Evolutionary conservation across 768 basidiomycete species (phyloP), one percentile per base, ranked within the genome.

Genomic region (Termitomyces sp.): DNA sequence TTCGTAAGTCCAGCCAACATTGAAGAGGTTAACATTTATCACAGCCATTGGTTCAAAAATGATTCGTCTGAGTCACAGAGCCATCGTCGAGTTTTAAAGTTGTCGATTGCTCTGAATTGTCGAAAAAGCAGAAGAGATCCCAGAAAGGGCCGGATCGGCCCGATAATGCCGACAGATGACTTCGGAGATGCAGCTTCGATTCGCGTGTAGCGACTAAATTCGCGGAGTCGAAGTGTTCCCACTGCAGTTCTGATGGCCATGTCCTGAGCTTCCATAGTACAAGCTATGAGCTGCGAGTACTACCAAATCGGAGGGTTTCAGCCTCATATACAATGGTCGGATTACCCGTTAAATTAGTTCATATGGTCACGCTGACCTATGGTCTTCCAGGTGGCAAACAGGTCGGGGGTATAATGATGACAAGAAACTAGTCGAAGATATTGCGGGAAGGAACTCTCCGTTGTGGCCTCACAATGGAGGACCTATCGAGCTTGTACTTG

Each of bases 401-500:
- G 52, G 52, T 40, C 52, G 38, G 52, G 52, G 58, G 36, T 59
- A 53, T 9, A 65, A 67, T 46, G 72, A 79, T 55, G 73, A 80
- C 40, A 76, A 72, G 55, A 66, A 63, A 5, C 54, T 74, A 35
- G 66, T 71, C 0, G 54, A 64, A 6, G 66, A 65, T 2, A 63
- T 81, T 16, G 64, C 64, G 1, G 61, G 66, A 9, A 54, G 53
- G 3, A 57, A 57, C 0, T 74, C 73, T 13, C 71, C 69, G 5
- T 64, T 81, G 13, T 62, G 72, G 33, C 60, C 69, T 0, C 28
- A n/a, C 1, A 59, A 48, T 9, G 36, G 53, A 26, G 57, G 49
- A 14, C 22, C 71, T 0, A 40, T 80, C 9, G 80, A 80, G 53
- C 70, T 81, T 10, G 62, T 79, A 30, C 66, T 82, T 35, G 81